These are phyloP conservation scores for Fraxinus angustifolia DNA, from an alignment of 305 asterid genomes.

Conservation along the genomic window DNA sequence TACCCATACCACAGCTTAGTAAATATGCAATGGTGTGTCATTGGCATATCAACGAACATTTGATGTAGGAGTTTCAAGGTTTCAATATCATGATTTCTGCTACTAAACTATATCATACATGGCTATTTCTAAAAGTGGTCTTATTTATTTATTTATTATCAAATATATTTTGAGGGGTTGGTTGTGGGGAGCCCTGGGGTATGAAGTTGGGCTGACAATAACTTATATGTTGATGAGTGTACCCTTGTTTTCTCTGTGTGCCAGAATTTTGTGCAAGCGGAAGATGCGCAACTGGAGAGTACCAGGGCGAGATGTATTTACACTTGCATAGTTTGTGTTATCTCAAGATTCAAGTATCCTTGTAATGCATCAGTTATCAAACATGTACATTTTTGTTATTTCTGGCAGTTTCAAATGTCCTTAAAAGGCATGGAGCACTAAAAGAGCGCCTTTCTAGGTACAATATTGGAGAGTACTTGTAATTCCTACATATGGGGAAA, in stretches of 20 bases:
- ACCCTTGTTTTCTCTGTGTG: slow-evolving; percentile 2
- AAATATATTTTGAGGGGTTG: background rate
- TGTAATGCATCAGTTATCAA: slow-evolving; percentile 4
- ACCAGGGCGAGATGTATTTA: slow-evolving; percentile 67
- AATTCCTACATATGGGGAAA: background rate
- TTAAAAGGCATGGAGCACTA: slow-evolving; percentile 82
- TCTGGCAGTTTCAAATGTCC: slow-evolving; percentile 70
- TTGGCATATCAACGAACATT: background rate
- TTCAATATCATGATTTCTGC: background rate
- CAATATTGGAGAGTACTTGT: background rate
- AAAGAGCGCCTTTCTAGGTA: slow-evolving; percentile 95
- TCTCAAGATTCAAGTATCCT: slow-evolving; percentile 5
- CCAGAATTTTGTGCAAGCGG: slow-evolving; percentile 52
- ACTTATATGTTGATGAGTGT: slow-evolving; percentile 7
- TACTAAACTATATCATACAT: background rate
- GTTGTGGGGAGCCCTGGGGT: background rate
- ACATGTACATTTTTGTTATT: slow-evolving; percentile 12
- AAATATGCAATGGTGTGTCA: background rate
- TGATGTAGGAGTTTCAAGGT: background rate
- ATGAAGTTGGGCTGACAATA: background rate
- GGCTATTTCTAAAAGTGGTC: background rate
- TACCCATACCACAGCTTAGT: background rate
- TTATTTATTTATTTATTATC: background rate
- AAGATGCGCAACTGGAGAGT: slow-evolving; percentile 51
- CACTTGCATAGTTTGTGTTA: slow-evolving; percentile 13